These are phyloP conservation scores for Beauveria caledonica DNA, from an alignment of 2,329 filamentous ascomycete species.

Conservation along the genomic window DNA sequence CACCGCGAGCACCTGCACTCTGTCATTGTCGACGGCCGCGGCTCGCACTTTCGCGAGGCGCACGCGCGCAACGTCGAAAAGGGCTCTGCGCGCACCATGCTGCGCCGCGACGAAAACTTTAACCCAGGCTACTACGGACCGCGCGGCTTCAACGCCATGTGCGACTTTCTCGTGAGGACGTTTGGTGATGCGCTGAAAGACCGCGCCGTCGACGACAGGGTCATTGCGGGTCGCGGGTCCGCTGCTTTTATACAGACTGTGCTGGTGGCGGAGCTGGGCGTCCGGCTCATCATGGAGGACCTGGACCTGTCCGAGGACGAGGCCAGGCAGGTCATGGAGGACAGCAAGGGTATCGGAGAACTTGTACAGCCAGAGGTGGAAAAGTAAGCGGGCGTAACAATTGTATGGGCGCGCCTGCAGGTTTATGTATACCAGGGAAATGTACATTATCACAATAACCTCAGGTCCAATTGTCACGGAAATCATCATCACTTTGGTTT, in stretches of 20 bases:
- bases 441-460: neutral
- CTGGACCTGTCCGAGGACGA: constrained; percentile 35
- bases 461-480: neutral
- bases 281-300: constrained; percentile 48
- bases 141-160: constrained; percentile 63
- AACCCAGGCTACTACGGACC: constrained; percentile 80
- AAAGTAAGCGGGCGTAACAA: neutral
- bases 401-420: neutral
- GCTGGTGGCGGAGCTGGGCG: constrained; percentile 63
- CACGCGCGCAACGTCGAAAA: constrained; percentile 47
- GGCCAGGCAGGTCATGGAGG: constrained; percentile 49
- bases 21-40: constrained; percentile 47
- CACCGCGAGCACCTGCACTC: constrained; percentile 48
- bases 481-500: neutral
- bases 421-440: neutral
- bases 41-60: constrained; percentile 52
- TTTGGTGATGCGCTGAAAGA: constrained; percentile 54
- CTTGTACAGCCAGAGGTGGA: constrained; percentile 37
- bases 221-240: constrained; percentile 59
- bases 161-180: constrained; percentile 54
- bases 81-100: constrained; percentile 52
- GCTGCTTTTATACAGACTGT: constrained; percentile 65
- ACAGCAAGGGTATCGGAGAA: constrained; percentile 60
- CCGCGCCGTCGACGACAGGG: constrained; percentile 52
- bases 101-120: constrained; percentile 50